phyloP scores from a whole-genome alignment of 1,284 basidiomycete species.

The Apiotrichum brassicae region DNA sequence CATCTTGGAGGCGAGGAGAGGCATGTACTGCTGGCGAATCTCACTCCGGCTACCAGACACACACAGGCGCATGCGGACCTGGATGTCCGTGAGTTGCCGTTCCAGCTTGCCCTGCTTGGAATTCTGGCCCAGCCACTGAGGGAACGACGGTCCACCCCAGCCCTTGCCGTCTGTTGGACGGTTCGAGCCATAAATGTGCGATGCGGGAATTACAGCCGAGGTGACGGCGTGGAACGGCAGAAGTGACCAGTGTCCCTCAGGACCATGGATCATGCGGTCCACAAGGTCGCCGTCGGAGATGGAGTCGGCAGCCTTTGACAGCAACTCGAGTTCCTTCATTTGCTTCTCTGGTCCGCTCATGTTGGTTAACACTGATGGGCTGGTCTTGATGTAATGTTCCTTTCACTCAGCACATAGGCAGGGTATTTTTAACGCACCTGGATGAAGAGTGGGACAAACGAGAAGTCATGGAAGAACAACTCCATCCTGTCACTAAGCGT shows the following conservation, averaged over 20 bases:
- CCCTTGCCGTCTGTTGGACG: constrained; percentile 43
- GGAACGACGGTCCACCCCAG: constrained; percentile 68
- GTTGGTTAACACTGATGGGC: constrained; percentile 58
- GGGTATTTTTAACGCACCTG: no score
- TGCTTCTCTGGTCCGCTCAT: constrained; percentile 59
- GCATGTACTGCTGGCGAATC: constrained; percentile 85
- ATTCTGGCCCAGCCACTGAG: constrained; percentile 96
- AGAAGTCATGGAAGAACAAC: constrained; percentile 91
- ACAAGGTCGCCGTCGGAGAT: constrained; percentile 96
- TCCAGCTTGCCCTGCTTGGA: constrained; percentile 80
- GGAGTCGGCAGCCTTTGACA: constrained; percentile 79
- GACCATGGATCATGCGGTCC: constrained; percentile 90
- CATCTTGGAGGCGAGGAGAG: constrained; percentile 70
- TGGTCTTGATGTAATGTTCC: constrained; percentile 56
- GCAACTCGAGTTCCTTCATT: constrained; percentile 69
- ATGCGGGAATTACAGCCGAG: constrained; percentile 81
- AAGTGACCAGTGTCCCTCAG: constrained; percentile 92
- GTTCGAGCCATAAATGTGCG: constrained; percentile 62
- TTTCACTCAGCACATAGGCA: background rate
- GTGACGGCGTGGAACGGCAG: constrained; percentile 90
- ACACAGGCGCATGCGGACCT: constrained; percentile 88
- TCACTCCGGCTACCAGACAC: constrained; percentile 84
- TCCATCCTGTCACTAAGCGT: constrained; percentile 89
- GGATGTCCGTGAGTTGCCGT: constrained; percentile 79
- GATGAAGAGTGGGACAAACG: constrained; percentile 89